These are phyloP conservation scores for Papiliotrema flavescens DNA, from an alignment of 1,284 basidiomycete species.

Conservation along the genomic window DNA sequence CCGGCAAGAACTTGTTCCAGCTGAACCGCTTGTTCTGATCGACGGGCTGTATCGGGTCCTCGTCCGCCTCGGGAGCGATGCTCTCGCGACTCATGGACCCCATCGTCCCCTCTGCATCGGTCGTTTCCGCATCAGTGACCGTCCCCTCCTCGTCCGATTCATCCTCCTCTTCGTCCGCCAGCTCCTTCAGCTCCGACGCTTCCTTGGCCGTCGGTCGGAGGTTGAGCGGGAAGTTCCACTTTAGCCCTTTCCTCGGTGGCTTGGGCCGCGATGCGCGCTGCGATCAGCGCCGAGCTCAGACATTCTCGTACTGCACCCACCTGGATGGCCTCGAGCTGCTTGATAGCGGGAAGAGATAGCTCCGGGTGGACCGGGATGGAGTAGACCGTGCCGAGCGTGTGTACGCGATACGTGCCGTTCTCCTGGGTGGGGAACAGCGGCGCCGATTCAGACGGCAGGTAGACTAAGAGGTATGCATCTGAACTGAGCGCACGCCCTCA, in stretches of 20 bases:
- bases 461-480: slow-evolving; percentile 47
- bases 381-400: slow-evolving; percentile 34
- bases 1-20: slow-evolving; percentile 31
- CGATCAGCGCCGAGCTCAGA: not conserved
- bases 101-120: slow-evolving; percentile 3
- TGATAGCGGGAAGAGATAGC: slow-evolving; percentile 20
- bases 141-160: slow-evolving; percentile 1
- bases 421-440: not conserved
- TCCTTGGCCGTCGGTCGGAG: not conserved
- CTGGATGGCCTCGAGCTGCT: slow-evolving; percentile 19
- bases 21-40: slow-evolving; percentile 19
- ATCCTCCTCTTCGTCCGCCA: slow-evolving; percentile 1
- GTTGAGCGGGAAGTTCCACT: slow-evolving; percentile 4
- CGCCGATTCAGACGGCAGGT: slow-evolving; percentile 26
- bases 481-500: slow-evolving; percentile 1
- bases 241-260: not conserved
- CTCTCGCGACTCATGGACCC: slow-evolving; percentile 4
- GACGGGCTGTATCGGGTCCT: slow-evolving; percentile 11
- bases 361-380: slow-evolving; percentile 33
- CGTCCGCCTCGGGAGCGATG: slow-evolving; percentile 35
- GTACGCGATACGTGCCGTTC: slow-evolving; percentile 26
- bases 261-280: not conserved
- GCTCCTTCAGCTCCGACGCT: not conserved
- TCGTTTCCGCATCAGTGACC: slow-evolving; percentile 7
- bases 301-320: slow-evolving; percentile 6